Evolutionary conservation across 495 filamentous ascomycete species (phyloP), one percentile per base, ranked within the genome.

Genomic region (Trichoderma gamsii): DNA sequence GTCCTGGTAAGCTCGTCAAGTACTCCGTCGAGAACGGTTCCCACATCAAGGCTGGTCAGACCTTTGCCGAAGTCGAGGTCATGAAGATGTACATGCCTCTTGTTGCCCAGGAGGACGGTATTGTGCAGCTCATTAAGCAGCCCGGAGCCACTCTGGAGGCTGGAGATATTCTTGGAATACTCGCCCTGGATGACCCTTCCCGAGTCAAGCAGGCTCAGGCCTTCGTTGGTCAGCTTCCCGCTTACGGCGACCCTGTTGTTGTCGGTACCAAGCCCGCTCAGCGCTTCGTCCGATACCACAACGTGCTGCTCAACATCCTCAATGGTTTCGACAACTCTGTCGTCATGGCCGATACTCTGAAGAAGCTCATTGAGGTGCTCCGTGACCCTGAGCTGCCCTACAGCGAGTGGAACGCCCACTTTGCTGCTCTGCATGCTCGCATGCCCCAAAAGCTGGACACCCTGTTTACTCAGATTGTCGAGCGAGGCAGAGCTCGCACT

Each of bases 41-140:
- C 73, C 95, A 98, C 76, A 88, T 99, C 73, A 89, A 86, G 76
- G 92, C 94, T 70, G 93, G 93, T 66, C 92, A 99, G 78, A 83
- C 94, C 9, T 99, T 91, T 75, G 95, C 95, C 66, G 95, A 99
- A 75, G 95, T 99, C 66, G 95, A 99, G 78, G 96, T 99, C 77
- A 99, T 99, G 95, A 99, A 99, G 85, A 99, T 99, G 95, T 98
- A 97, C 83, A 99, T 99, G 95, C 95, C 95, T 72, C 85, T 99
- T 66, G 84, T 99, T 67, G 90, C 95, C n/a, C 89, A 94, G 78
- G 95, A 99, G 77, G 96, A 97, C 71, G 95, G 95, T 79, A 88
- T 94, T 67, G 96, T 99, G 61, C 93, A 97, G 80, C 85, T 98
- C 73, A 97, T 99, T 83, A 99, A 99, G 87, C 95, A 98, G 81